These are phyloP conservation scores for Ascoidea asiatica DNA, from an alignment of 805 yeast genomes.

Conservation along the genomic window DNA sequence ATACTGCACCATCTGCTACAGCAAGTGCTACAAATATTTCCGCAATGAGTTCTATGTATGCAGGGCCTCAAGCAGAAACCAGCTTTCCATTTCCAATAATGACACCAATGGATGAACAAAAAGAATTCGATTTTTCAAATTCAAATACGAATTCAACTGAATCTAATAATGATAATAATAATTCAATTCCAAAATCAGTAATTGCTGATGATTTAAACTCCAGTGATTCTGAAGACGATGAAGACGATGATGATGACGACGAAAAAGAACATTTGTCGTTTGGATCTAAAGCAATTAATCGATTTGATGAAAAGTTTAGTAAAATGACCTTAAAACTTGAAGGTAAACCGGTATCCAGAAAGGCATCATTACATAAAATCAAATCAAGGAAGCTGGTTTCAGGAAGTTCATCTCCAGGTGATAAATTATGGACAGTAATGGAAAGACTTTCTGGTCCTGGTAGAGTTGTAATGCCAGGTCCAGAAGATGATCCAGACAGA, in stretches of 20 bases:
- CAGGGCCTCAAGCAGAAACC: constrained; percentile 16
- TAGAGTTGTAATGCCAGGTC: constrained; percentile 56
- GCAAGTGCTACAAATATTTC: constrained; percentile 47
- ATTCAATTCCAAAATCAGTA: too few species aligned
- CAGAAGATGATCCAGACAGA: constrained; percentile 47
- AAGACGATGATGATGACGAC: constrained; percentile 12
- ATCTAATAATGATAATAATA: constrained; percentile 5
- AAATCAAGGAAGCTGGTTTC: not conserved
- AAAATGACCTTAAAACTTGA: constrained; percentile 14
- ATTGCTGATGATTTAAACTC: not conserved
- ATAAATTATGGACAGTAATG: constrained; percentile 80
- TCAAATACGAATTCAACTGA: constrained; percentile 4
- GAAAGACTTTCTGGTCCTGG: constrained; percentile 74
- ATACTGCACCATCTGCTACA: constrained; percentile 73
- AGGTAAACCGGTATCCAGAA: not conserved
- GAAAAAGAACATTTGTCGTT: not conserved
- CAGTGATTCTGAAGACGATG: constrained; percentile 2
- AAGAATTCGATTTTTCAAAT: constrained; percentile 18
- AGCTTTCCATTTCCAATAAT: constrained; percentile 37
- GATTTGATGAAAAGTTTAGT: constrained; percentile 27
- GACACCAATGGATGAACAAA: constrained; percentile 23
- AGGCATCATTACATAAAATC: constrained; percentile 8
- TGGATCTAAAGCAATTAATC: constrained; percentile 27
- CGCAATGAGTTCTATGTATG: constrained; percentile 27
- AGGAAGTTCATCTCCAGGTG: constrained; percentile 24